Percentiles rank a stretch among this genome's conserved stretches.
These are phyloP conservation scores for Phytophthora chlamydospora DNA, from an alignment of 352 stramenopile genomes.

Conservation along the genomic window DNA sequence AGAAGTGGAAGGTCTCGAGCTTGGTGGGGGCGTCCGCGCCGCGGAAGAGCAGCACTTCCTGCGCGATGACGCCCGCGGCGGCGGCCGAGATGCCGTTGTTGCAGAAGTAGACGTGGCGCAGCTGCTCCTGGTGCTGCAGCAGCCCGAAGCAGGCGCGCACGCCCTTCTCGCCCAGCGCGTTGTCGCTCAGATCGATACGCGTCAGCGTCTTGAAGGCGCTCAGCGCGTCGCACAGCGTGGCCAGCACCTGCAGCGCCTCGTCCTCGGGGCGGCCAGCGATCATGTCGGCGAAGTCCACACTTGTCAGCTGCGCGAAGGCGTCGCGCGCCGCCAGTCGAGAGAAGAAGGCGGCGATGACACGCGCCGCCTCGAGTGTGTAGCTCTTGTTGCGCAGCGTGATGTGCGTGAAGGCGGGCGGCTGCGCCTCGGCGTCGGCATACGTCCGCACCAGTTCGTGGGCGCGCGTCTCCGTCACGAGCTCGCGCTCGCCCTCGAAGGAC, in stretches of 20 bases:
- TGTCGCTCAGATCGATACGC: conserved; percentile 93
- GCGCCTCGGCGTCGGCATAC: conserved; percentile 43
- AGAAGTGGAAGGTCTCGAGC: conserved; percentile 95
- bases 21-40: conserved; percentile 70
- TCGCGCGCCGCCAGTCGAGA: conserved; percentile 47
- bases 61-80: conserved; percentile 85
- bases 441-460: conserved; percentile 69
- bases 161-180: conserved; percentile 95
- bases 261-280: conserved; percentile 85
- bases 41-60: conserved; percentile 89
- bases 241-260: conserved; percentile 83
- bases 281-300: conserved; percentile 89
- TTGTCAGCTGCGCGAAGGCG: conserved; percentile 65
- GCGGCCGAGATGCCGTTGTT: conserved; percentile 95
- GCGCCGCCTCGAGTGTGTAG: conserved; percentile 81
- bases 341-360: conserved; percentile 81
- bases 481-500: conserved; percentile 77
- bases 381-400: conserved; percentile 91
- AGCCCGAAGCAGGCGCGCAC: conserved; percentile 91
- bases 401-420: conserved; percentile 61
- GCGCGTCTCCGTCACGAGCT: conserved; percentile 77
- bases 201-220: conserved; percentile 74
- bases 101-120: conserved; percentile 92
- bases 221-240: conserved; percentile 80
- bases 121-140: conserved; percentile 74